Base-by-base conservation (phyloP, 1,284 basidiomycete genomes). In the Ustilago sp. region DNA sequence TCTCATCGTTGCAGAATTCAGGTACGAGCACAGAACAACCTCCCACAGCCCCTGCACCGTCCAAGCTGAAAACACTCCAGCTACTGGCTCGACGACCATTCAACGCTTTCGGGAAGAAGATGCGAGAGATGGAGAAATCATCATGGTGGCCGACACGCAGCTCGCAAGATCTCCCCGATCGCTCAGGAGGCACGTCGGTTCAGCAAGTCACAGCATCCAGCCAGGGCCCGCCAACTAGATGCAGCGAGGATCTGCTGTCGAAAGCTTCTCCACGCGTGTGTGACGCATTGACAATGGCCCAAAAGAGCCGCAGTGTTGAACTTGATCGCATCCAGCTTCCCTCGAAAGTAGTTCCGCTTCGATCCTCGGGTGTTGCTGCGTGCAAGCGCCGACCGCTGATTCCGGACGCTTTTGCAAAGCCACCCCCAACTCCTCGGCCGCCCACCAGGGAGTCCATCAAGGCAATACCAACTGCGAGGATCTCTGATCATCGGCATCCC, bases 41-140 rank as follows among this genome's bases (percentile, higher is more conserved):
- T 3, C 23, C 39, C n/a, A 12, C 64, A 38, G n/a, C 39, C 6
- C 39, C 61, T 1, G 50, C 48, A 2, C 36, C 45, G 4, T 57
- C 65, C 9, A 73, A 73, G 54, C 65, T 73, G 58, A 73, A 68
- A 34, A 68, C 70, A 2, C 64, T 73, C 3, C 70, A 73, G 45
- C 50, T 73, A 9, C 62, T 73, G 0, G 70, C 70, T 2, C 47
- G 70, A 35, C 70, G 64, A 0, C 70, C 70, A 12, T 73, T 68
- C 54, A 57, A 56, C 28, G 70, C 70, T 0, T 68, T 73, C n/a
- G 65, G 70, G 19, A 68, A 60, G 35, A 73, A 68, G 45, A 58
- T 73, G 50, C 57, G 70, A 11, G 61, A 57, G n/a, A 73, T 63
- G 58, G 60, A 73, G 23, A 56, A 43, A 23, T 61, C 65, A 23